Percentiles rank a stretch among this genome's conserved stretches.
Conservation (phyloP, 2,329 filamentous ascomycete species). For the Apiospora malaysiana region DNA sequence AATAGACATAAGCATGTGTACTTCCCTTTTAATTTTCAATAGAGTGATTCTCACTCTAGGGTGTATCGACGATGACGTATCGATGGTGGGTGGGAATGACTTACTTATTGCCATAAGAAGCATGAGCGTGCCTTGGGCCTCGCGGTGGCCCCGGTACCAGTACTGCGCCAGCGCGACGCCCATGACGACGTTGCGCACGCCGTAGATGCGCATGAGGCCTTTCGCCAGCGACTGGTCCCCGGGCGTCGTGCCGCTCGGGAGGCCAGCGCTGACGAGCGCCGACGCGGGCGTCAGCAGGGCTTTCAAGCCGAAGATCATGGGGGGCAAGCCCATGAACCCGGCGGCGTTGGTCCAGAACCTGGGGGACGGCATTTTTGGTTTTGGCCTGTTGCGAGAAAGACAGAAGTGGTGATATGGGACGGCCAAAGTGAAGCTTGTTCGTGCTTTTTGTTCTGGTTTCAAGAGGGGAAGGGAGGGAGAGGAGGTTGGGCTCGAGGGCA, state of each 20-base stretch:
- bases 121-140: background rate
- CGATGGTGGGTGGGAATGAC: background rate
- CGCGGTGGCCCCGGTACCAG: conserved; percentile 1
- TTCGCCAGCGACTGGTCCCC: background rate
- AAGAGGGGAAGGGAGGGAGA: too few species aligned
- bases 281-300: background rate
- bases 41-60: background rate
- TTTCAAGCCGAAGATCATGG: background rate
- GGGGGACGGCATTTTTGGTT: background rate
- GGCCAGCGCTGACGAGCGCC: background rate
- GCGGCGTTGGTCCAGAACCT: background rate
- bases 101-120: background rate
- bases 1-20: background rate
- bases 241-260: background rate
- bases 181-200: conserved; percentile 3
- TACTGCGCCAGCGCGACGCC: background rate
- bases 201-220: background rate
- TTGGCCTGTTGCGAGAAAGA: too few species aligned
- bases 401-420: too few species aligned
- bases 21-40: too few species aligned
- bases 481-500: too few species aligned
- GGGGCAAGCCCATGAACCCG: background rate
- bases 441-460: too few species aligned
- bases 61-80: too few species aligned
- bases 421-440: too few species aligned